These are phyloP conservation scores for Fusarium longipes DNA, from an alignment of 2,329 filamentous ascomycete genomes.

Conservation along the genomic window DNA sequence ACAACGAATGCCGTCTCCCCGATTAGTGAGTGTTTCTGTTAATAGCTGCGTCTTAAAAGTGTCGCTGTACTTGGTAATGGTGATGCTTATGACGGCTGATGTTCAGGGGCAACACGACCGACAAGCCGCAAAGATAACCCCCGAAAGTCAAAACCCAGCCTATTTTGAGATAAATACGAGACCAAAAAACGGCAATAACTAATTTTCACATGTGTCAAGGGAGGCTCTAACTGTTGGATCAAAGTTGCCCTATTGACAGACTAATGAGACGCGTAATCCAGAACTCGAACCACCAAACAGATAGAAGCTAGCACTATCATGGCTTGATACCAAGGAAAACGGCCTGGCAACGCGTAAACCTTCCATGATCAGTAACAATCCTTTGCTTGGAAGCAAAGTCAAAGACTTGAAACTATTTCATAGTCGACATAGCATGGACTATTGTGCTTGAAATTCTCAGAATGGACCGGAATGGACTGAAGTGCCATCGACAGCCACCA, in stretches of 20 bases:
- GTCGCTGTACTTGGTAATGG: conserved; percentile 16
- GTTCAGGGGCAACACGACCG: conserved; percentile 30
- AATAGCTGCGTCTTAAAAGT: conserved; percentile 18
- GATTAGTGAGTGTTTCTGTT: conserved; percentile 5
- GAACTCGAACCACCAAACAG: conserved; percentile 3
- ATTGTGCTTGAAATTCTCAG: background rate
- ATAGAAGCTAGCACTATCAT: conserved; percentile 12
- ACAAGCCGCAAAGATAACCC: conserved; percentile 1
- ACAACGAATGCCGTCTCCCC: conserved; percentile 35
- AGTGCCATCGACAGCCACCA: background rate
- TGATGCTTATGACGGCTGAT: background rate
- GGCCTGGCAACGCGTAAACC: conserved; percentile 18
- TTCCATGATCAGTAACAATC: background rate
- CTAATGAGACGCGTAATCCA: conserved; percentile 31
- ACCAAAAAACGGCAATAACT: background rate
- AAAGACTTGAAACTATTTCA: background rate
- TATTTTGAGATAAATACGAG: background rate
- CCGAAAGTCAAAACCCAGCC: conserved; percentile 6
- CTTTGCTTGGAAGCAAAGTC: background rate
- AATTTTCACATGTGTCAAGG: conserved; percentile 20
- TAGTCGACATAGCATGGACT: background rate
- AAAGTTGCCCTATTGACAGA: conserved; percentile 7
- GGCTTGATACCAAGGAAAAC: conserved; percentile 16
- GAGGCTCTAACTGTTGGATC: background rate
- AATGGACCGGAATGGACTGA: background rate